phyloP scores from a whole-genome alignment of 257 asterid genomes.

The Haberlea rhodopensis region DNA sequence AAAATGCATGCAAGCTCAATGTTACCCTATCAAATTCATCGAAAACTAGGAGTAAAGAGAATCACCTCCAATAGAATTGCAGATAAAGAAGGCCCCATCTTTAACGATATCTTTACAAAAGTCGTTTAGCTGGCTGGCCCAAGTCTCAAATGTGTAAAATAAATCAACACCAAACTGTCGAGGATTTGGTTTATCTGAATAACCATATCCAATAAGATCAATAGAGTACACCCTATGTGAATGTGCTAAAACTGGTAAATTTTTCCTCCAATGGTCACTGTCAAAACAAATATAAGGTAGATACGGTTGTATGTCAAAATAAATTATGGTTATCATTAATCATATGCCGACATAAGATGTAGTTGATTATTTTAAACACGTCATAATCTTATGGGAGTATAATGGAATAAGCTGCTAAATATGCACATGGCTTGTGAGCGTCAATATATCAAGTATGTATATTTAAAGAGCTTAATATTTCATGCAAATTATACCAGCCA shows the following conservation, averaged over 20 bases:
- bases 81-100: slow-evolving; percentile 71
- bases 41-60: slow-evolving; percentile 9
- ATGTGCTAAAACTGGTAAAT: slow-evolving; percentile 73
- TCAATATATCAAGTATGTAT: not conserved
- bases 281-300: slow-evolving; percentile 16
- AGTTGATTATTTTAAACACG: not conserved
- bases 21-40: not conserved
- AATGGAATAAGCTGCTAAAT: not conserved
- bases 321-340: not conserved
- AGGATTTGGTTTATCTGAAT: slow-evolving; percentile 95
- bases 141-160: slow-evolving; percentile 91
- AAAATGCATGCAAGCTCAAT: not conserved
- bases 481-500: not conserved
- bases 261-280: slow-evolving; percentile 99
- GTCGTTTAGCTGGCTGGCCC: slow-evolving; percentile 91
- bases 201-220: slow-evolving; percentile 94
- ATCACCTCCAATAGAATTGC: slow-evolving; percentile 97
- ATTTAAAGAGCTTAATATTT: not conserved
- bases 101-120: slow-evolving; percentile 66
- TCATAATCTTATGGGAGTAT: not conserved
- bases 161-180: slow-evolving; percentile 42
- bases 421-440: not conserved
- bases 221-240: slow-evolving; percentile 85
- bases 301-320: slow-evolving; percentile 1
- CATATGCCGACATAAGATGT: not conserved